Evolutionary conservation across 179 eudicot species (phyloP), one percentile per base, ranked within the genome.

Genomic region (Beta corolliflora): DNA sequence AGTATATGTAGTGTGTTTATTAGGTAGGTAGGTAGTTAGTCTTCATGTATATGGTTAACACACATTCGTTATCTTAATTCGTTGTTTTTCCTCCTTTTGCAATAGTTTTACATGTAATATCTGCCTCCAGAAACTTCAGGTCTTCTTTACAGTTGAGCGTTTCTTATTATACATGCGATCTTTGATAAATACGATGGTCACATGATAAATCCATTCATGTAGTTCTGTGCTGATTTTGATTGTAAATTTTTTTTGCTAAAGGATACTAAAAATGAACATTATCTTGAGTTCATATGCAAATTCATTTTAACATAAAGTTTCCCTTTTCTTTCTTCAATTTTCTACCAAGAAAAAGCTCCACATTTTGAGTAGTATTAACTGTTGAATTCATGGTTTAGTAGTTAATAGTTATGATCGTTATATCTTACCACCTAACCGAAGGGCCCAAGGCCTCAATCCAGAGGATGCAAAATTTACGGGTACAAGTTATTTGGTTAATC

Each of bases 11-110:
- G 87, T 72, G 84, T 81, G 45, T 36, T 69, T 21, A 50, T 65
- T 77, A 75, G 74, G 74, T 81, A 36, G 77, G 31, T 59, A 48
- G 53, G 53, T 48, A 48, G 53, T 48, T 48, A 75, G 77, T 36
- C 64, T 63, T 79, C 59, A 68, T 85, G 84, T 81, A 85, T 67
- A 85, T 81, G 76, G 56, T 74, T 71, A 18, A 52, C 41, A 71
- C 65, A 78, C 71, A 75, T 54, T 67, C 45, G 21, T 75, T 41
- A 52, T 75, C 67, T 76, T 70, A 48, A 77, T 81, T 81, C 5
- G 67, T 78, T 53, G 6, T 52, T 19, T 50, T 9, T 11, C 77
- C 31, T 50, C 45, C 13, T 46, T 75, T 56, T 44, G 74, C 56
- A 64, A 74, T 36, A 55, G 66, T 75, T 56, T 54, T 66, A 66